Conservation (phyloP, 805 yeast species). For the Kuraishia molischiana region DNA sequence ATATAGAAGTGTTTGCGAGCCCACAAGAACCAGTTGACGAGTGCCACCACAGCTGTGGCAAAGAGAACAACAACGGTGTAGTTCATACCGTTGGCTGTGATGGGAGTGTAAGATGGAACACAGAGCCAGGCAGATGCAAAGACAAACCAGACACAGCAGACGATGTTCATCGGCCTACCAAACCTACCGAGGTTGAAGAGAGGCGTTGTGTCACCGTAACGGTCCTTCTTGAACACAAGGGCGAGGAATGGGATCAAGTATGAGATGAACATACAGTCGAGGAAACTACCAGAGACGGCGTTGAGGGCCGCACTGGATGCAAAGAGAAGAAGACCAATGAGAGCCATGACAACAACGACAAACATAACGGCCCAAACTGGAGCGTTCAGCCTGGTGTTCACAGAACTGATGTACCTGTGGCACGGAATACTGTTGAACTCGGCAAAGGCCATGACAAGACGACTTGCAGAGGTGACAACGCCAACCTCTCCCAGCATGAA, state of each 20-base stretch:
- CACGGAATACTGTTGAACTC: slow-evolving; percentile 12
- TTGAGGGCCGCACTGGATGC: neutral
- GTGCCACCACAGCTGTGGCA: slow-evolving; percentile 10
- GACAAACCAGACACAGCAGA: neutral
- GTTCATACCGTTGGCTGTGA: neutral
- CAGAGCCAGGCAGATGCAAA: neutral
- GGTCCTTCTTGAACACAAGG: neutral
- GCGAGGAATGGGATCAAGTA: neutral
- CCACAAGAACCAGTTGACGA: slow-evolving; percentile 11
- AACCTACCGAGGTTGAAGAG: neutral
- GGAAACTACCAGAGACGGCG: neutral
- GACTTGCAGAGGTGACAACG: slow-evolving; percentile 12
- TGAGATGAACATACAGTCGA: neutral
- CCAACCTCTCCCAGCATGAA: slow-evolving; percentile 8
- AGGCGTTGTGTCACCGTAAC: neutral
- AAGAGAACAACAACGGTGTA: neutral
- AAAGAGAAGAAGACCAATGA: slow-evolving; percentile 1
- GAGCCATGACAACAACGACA: slow-evolving; percentile 4
- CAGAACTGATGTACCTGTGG: slow-evolving; percentile 7
- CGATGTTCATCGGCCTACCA: neutral
- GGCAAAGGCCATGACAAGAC: slow-evolving; percentile 14
- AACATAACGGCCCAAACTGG: slow-evolving; percentile 11
- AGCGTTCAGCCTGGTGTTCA: slow-evolving; percentile 7
- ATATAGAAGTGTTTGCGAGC: slow-evolving; percentile 9
- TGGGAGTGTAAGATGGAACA: neutral